A percentile compares a stretch with the other conserved stretches of the same genome.
Conservation (phyloP, 495 filamentous ascomycete species). For the Aspergillus incahuasiensis region DNA sequence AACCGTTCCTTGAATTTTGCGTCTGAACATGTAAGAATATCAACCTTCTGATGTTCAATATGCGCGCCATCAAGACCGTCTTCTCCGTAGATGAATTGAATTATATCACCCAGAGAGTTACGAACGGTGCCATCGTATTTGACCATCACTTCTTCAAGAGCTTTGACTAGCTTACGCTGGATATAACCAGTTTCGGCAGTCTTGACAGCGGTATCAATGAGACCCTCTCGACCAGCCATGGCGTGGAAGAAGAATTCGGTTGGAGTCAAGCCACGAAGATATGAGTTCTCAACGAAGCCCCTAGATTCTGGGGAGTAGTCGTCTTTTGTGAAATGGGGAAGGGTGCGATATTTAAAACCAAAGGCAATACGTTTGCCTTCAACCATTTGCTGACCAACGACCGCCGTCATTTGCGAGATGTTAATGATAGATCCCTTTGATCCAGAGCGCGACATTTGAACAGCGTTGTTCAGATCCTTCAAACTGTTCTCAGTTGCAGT, state of each 20-base stretch:
- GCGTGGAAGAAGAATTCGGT: constrained; percentile 99
- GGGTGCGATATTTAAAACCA: constrained; percentile 95
- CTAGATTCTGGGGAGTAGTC: constrained; percentile 96
- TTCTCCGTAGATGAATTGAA: constrained; percentile 97
- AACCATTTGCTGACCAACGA: constrained; percentile 95
- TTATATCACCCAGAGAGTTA: constrained; percentile 93
- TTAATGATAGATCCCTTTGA: constrained; percentile 99
- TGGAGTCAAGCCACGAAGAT: constrained; percentile 90
- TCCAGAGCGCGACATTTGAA: constrained; percentile 91
- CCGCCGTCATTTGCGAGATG: constrained; percentile 97
- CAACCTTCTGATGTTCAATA: constrained; percentile 88
- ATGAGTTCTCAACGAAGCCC: constrained; percentile 99
- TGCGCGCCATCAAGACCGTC: constrained; percentile 87
- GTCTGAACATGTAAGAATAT: constrained; percentile 73
- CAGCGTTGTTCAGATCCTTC: constrained; percentile 92
- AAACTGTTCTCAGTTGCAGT: constrained; percentile 83
- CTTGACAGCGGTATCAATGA: constrained; percentile 99
- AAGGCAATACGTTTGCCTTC: constrained; percentile 99
- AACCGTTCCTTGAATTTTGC: constrained; percentile 70
- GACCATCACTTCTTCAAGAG: constrained; percentile 93
- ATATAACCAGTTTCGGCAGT: constrained; percentile 99
- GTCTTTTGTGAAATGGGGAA: constrained; percentile 98
- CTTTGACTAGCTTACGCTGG: constrained; percentile 95
- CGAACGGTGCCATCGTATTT: constrained; percentile 97
- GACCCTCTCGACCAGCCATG: constrained; percentile 99